phyloP scores from a whole-genome alignment of 2,329 filamentous ascomycete genomes.

The Magnaporthiopsis rhizophila region DNA sequence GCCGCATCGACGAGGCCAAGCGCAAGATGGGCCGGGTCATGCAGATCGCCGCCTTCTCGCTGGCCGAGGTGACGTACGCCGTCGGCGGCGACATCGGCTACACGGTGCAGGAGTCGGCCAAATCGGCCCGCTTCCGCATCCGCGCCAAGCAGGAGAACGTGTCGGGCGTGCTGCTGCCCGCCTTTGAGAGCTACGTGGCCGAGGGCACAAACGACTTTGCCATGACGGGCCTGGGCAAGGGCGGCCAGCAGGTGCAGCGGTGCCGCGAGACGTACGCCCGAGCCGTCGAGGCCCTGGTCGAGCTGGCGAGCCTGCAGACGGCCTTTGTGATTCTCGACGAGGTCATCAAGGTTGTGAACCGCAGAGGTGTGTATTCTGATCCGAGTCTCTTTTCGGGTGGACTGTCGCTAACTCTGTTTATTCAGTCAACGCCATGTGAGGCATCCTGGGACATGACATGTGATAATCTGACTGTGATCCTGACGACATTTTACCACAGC shows the following conservation, averaged over 20 bases:
- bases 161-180: slow-evolving; percentile 86
- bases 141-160: slow-evolving; percentile 98
- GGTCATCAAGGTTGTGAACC: slow-evolving; percentile 98
- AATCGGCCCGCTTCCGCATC: slow-evolving; percentile 84
- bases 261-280: slow-evolving; percentile 94
- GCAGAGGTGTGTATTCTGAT: slow-evolving; percentile 57
- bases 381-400: not conserved
- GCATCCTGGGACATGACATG: slow-evolving; percentile 12
- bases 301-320: slow-evolving; percentile 89
- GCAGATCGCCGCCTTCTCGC: slow-evolving; percentile 96
- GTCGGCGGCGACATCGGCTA: slow-evolving; percentile 94
- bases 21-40: slow-evolving; percentile 99
- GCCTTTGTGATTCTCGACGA: slow-evolving; percentile 97
- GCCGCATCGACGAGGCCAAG: slow-evolving; percentile 96
- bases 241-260: slow-evolving; percentile 91
- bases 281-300: slow-evolving; percentile 91
- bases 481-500: slow-evolving; percentile 32
- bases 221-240: slow-evolving; percentile 90
- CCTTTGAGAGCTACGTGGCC: slow-evolving; percentile 83
- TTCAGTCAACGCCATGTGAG: slow-evolving; percentile 84
- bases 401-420: slow-evolving; percentile 12
- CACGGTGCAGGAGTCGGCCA: slow-evolving; percentile 94
- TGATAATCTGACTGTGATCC: not conserved
- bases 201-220: slow-evolving; percentile 95
- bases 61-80: slow-evolving; percentile 95